phyloP scores from a whole-genome alignment of 2,329 filamentous ascomycete species.

The Tricladium varicosporioides region DNA sequence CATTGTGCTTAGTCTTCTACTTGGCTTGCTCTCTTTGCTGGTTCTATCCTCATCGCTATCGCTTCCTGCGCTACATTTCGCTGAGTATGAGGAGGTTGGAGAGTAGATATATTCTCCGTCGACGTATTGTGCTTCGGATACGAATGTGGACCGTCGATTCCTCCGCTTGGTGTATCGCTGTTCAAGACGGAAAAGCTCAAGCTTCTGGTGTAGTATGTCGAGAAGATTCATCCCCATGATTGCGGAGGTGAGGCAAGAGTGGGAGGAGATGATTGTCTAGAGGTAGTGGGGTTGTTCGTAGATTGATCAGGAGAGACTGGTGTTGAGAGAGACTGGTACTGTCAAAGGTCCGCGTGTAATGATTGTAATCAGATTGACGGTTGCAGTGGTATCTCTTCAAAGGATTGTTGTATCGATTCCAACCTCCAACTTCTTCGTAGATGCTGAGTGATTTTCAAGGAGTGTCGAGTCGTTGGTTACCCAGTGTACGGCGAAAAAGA shows the following conservation, averaged over 20 bases:
- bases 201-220: constrained; percentile 62
- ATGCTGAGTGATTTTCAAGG: too few species aligned
- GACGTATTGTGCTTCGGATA: constrained; percentile 86
- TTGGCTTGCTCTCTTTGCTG: constrained; percentile 16
- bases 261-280: neutral
- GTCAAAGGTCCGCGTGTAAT: constrained; percentile 1
- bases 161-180: constrained; percentile 91
- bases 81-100: constrained; percentile 41
- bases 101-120: constrained; percentile 93
- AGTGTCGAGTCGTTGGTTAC: neutral
- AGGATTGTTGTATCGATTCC: too few species aligned
- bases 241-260: constrained; percentile 9
- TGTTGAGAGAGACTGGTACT: constrained; percentile 5
- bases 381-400: too few species aligned
- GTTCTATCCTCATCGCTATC: constrained; percentile 16
- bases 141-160: constrained; percentile 81
- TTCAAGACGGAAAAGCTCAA: constrained; percentile 93
- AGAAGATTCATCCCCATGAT: constrained; percentile 43
- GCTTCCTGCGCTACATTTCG: constrained; percentile 33
- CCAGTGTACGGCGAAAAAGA: neutral
- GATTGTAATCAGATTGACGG: neutral
- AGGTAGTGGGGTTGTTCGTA: neutral
- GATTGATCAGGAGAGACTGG: neutral
- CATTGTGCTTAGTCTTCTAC: constrained; percentile 25
- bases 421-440: too few species aligned